phyloP scores from a whole-genome alignment of 345 rosid species.

The Gossypium thurberi region DNA sequence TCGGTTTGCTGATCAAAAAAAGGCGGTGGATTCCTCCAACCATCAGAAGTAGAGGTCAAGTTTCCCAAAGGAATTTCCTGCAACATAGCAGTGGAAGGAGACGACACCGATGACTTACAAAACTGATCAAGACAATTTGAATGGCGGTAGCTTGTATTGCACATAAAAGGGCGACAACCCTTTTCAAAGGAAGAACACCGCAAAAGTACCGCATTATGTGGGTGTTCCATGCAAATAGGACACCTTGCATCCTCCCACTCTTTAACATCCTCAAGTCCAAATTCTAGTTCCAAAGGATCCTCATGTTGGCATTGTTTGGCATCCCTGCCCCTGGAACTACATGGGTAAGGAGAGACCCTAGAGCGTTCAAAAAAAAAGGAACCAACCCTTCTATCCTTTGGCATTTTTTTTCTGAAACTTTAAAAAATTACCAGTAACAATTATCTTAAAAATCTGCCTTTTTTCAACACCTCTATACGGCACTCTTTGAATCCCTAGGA shows the following conservation, averaged over 20 bases:
- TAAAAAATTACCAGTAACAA: slow-evolving; percentile 10
- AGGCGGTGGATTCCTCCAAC: slow-evolving; percentile 11
- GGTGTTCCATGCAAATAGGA: slow-evolving; percentile 70
- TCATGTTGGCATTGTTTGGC: slow-evolving; percentile 20
- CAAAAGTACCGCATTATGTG: slow-evolving; percentile 65
- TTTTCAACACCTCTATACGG: background rate
- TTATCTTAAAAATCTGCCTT: slow-evolving; percentile 8
- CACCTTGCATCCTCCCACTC: slow-evolving; percentile 68
- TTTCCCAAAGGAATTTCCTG: slow-evolving; percentile 24
- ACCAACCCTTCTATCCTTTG: slow-evolving; percentile 38
- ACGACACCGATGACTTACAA: slow-evolving; percentile 21
- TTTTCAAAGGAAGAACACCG: slow-evolving; percentile 47
- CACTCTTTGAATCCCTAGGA: slow-evolving; percentile 9
- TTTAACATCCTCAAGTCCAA: slow-evolving; percentile 27
- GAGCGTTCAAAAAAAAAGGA: slow-evolving; percentile 24
- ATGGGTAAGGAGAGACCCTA: slow-evolving; percentile 47
- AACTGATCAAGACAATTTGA: slow-evolving; percentile 64
- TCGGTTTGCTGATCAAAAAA: background rate
- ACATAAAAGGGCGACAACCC: slow-evolving; percentile 69
- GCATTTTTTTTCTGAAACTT: slow-evolving; percentile 24
- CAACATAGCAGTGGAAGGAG: slow-evolving; percentile 15
- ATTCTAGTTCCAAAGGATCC: slow-evolving; percentile 14
- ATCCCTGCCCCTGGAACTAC: slow-evolving; percentile 31
- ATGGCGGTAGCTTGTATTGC: slow-evolving; percentile 61
- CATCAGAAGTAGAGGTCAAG: background rate